A percentile compares a stretch with the other conserved stretches of the same genome.
Evolutionary conservation across 2,329 filamentous ascomycete genomes (phyloP).

Genomic region (Canariomyces notabilis): DNA sequence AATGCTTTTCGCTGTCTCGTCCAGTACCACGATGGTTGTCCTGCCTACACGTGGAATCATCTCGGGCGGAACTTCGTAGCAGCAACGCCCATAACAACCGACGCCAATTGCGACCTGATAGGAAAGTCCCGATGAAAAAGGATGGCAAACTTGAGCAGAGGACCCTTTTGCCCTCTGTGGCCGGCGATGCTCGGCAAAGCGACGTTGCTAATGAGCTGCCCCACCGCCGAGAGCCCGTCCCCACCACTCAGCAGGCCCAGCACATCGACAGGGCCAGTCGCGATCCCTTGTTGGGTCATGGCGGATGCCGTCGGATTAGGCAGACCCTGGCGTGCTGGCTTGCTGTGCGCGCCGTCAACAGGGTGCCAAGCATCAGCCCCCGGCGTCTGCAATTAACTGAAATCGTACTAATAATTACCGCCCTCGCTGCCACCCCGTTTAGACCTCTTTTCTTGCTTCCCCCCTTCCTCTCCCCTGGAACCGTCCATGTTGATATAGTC

Average conservation of each 20-base stretch:
- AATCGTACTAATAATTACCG: constrained; percentile 37
- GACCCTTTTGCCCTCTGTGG: constrained; percentile 1
- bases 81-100: too few relatives aligned
- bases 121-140: too few relatives aligned
- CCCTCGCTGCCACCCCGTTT: constrained; percentile 13
- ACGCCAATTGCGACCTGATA: too few relatives aligned
- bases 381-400: constrained; percentile 21
- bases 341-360: constrained; percentile 14
- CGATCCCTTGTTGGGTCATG: constrained; percentile 10
- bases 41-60: too few relatives aligned
- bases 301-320: constrained; percentile 16
- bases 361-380: constrained; percentile 23
- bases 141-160: too few relatives aligned
- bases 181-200: constrained; percentile 14
- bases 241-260: constrained; percentile 19
- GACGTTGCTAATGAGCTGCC: constrained; percentile 20
- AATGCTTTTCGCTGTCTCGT: too few relatives aligned
- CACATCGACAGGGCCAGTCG: constrained; percentile 15
- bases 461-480: constrained; percentile 34
- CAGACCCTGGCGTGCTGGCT: constrained; percentile 7
- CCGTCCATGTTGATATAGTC: constrained; percentile 49
- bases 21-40: too few relatives aligned
- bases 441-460: constrained; percentile 29
- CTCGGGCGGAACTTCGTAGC: too few relatives aligned
- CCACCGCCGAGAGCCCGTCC: constrained; percentile 19